Evolutionary conservation across 441 rosid species (phyloP), one percentile per base, ranked within the genome.

Genomic region (Viola pubescens): DNA sequence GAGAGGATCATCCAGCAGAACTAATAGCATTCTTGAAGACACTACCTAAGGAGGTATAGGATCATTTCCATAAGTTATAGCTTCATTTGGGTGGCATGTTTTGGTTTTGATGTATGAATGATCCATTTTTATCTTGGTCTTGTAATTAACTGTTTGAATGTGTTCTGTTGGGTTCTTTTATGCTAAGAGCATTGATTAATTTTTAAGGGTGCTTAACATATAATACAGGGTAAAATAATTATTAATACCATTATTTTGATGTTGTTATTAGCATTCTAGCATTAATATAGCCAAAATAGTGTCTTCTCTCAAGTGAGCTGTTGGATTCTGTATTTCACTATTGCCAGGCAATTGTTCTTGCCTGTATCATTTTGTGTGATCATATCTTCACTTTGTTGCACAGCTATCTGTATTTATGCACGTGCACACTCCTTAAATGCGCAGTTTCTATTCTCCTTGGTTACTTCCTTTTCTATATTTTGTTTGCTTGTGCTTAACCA

Each of bases 1-100:
- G 89, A 58, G 96, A 92, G 46, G 97, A 88, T 66, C 98, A 86
- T 79, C 97, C 98, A 5, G 85, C 80, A 60, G 89, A 87, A 58
- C 77, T 89, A 44, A 92, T 92, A 58, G 81, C 89, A 63, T 82
- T 86, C 73, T 81, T 89, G 9, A 74, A 74, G 52, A 77, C 68
- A 71, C 69, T 92, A 66, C 95, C 95, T 37, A 76, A 81, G 72
- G 83, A 87, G 83, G 98, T 87, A 60, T 69, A 74, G 34, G 34
- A 16, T 26, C 34, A 26, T 26, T 48, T 59, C 56, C 42, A 39
- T 14, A 60, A 60, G 19, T 47, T 53, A 2, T 37, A 60, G 11
- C 37, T 37, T 42, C 37, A 37, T n/a, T 51, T 9, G 19, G 37
- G 9, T 46, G 9, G 34, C 34, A 26, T 1, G 37, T 58, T 37